Base-by-base conservation (phyloP, 2,329 filamentous ascomycete species). In the Penicillium sp. region DNA sequence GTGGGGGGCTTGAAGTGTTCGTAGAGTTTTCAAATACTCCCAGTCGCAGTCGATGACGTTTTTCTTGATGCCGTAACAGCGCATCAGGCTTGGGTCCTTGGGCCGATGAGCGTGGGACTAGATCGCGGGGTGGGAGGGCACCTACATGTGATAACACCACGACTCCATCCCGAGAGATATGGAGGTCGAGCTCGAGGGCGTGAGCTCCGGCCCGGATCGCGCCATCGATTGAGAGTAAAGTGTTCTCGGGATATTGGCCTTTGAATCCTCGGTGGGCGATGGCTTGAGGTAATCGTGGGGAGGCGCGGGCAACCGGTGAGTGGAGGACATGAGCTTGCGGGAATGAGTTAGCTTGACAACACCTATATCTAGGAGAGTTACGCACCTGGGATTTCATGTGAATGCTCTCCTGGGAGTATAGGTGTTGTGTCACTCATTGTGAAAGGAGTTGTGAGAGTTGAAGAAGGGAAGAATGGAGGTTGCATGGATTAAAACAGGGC, bases 121-220 rank as follows among this genome's bases (percentile, higher is more conserved):
- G 8, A 19, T 29, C 16, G 23, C 4, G 10, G 6, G 16, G n/a
- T 33, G 21, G 45, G 13, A 9, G 33, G 13, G 6, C 15, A 33
- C 81, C 72, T 75, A 90, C 89, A 79, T 95, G 92, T 45, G 88
- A 91, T 40, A 97, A 77, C 10, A 97, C 90, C 0, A 96, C 89
- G 0, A 96, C 87, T 7, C 88, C 87, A 68, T 97, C 93, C 60
- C 82, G 85, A 15, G 90, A 87, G 34, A 97, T 76, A 71, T 95
- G 92, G 9, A 97, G 75, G 68, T 97, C 93, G 19, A 91, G 95
- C 77, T 97, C 93, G 29, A 97, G 78, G 0, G 89, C 93, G 67
- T 95, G 85, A 0, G 90, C 85, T 21, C 91, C 91, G 19, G 85
- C 86, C 33, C 85, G 78, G 2, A 93, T 82, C 1, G 92, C 92